Base-by-base conservation (phyloP, 495 filamentous ascomycete genomes). In the Podospora bellae-mahoneyi region DNA sequence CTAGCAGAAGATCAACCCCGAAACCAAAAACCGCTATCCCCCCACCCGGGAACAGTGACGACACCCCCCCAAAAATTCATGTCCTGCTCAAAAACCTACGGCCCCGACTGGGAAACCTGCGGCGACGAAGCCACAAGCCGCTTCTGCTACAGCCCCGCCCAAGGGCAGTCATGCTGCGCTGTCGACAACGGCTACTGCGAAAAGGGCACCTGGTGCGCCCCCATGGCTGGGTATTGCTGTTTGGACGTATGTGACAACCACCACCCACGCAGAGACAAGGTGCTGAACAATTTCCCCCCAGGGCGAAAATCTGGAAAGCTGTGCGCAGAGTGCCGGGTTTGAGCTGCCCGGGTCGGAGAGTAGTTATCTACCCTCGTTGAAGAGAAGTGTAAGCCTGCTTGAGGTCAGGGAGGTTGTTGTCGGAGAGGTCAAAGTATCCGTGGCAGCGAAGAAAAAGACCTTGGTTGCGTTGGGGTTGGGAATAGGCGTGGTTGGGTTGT, bases 141-240 rank as follows among this genome's bases (percentile, higher is more conserved):
- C 0, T 78, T 66, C 61, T 81, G 81, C 69, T 82, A 73, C 60
- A 81, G 77, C 39, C 77, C 81, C 1, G 58, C 10, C 4, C 53
- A 69, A 18, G 76, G 75, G 39, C 78, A 83, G 81, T 72, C 76
- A 61, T 83, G 81, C 55, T 82, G 81, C 53, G 39, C 56, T n/a
- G 59, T 69, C 19, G 80, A 83, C 39, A 72, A 71, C 39, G 78
- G 77, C 2, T 79, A 75, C 66, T 83, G 81, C 68, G 73, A 71
- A 4, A 59, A 56, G 23, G 79, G 79, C 3, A 75, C 74, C 34
- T 78, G 73, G 48, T 83, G 80, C 63, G 80, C 81, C 18, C 79
- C 81, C 1, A 75, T 79, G 1, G 78, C 77, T 7, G 80, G 80
- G 4, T 81, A 75, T 59, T 83, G 81, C 53, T 83, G 81, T 64